Evolutionary conservation across 2,329 filamentous ascomycete genomes (phyloP).

Genomic region (Fusarium napiforme): DNA sequence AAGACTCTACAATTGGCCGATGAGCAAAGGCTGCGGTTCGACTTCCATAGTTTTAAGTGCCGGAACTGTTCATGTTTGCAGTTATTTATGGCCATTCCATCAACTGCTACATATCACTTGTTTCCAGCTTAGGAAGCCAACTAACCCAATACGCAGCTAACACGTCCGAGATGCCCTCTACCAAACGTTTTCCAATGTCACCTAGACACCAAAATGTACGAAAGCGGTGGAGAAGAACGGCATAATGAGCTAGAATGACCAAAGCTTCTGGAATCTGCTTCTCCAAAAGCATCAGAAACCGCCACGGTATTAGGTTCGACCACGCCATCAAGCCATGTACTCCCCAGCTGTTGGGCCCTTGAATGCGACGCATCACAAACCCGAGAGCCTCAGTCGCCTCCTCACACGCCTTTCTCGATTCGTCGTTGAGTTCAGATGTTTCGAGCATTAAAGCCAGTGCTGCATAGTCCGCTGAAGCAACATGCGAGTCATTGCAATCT

Average conservation of each 20-base stretch:
- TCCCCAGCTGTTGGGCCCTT: background rate
- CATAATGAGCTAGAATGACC: slow-evolving; percentile 17
- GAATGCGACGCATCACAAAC: background rate
- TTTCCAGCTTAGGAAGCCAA: slow-evolving; percentile 1
- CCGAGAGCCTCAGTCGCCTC: background rate
- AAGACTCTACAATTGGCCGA: background rate
- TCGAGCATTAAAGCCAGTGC: background rate
- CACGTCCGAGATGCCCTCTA: background rate
- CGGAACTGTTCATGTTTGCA: background rate
- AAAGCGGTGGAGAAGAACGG: slow-evolving; percentile 1
- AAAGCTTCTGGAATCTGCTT: slow-evolving; percentile 21
- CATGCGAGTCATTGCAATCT: background rate
- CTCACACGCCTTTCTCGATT: background rate
- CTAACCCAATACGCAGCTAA: background rate
- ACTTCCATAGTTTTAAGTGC: no score
- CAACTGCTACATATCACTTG: background rate
- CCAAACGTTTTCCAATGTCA: background rate
- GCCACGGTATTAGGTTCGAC: background rate
- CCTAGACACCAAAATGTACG: slow-evolving; percentile 5
- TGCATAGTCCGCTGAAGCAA: accelerated
- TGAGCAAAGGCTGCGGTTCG: background rate
- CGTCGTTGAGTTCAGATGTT: slow-evolving; percentile 1
- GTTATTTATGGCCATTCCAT: background rate
- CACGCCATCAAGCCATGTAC: slow-evolving; percentile 5
- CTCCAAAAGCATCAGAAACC: slow-evolving; percentile 5